Evolutionary conservation across 257 asterid genomes (phyloP), one percentile per base, ranked within the genome.

Genomic region (Fraxinus americana): DNA sequence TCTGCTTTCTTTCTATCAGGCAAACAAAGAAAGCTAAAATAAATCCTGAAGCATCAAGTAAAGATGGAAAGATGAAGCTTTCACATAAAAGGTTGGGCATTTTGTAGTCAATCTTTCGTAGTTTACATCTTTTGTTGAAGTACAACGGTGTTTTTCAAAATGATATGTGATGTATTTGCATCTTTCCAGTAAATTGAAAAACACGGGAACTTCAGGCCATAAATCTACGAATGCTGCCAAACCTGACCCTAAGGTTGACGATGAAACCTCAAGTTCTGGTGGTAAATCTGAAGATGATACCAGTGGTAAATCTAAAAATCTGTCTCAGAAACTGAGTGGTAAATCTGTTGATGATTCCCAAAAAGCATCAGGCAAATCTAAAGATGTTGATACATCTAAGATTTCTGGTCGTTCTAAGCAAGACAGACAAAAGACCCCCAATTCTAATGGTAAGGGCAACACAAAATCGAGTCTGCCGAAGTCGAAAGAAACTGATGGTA

Each of bases 21-120:
- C 89, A 70, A 77, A 87, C 81, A 85, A 90, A 86, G 89, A 94
- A 84, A 86, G 87, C 84, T 71, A 88, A 71, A 75, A 61, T 70
- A 50, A 82, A 48, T 80, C 61, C 89, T 71, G 95, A 85, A 81
- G 52, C 85, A 71, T 85, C 89, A 73, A 86, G 74, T 70, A 90
- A 87, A 90, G 91, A 75, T 16, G 89, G 83, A 9, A 88, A 79
- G 85, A 71, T 83, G 80, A 90, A 88, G 35, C 82, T 72, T 85
- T 86, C 90, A 61, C 79, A 84, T 27, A 90, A 89, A 81, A 87
- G 97, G 99, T 91, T 50, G 32, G 81, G 75, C 43, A 70, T 82
- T 70, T 83, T 75, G 14, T 63, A 43, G 75, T 50, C 17, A 5
- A 13, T 52, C 38, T 67, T 65, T 32, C 23, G 68, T 30, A 16